Evolutionary conservation across 2,329 filamentous ascomycete genomes (phyloP), one percentile per base, ranked within the genome.

Genomic region (Nemania abortiva): DNA sequence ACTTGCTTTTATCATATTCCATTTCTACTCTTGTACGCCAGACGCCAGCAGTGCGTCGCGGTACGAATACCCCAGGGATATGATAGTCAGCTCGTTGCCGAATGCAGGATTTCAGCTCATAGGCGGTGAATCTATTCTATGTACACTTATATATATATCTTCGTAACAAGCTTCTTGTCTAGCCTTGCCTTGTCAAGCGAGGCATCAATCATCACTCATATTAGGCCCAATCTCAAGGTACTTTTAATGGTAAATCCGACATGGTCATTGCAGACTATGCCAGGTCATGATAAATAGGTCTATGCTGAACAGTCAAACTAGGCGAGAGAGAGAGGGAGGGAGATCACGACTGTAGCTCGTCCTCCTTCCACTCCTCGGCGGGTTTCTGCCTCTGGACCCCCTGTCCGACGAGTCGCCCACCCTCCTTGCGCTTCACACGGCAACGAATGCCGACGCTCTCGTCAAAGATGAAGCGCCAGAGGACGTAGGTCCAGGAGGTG

Each of bases 401-500:
- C 63, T 77, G 74, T 10, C 89, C 88, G 9, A 91, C 89, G 13
- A 88, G 77, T 29, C 89, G 81, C 0, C 89, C 89, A 9, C 95
- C 94, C 75, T 95, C 88, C 79, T 92, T 92, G 74, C 96, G 86
- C 90, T 99, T 99, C 45, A 99, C 95, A 65, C 96, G 89, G 82
- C 94, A 97, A 84, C 90, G 95, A 79, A 98, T 88, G 29, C 95
- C 95, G 54, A 98, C 94, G 74, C 92, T 90, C 76, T 92, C 90
- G 80, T 99, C 96, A 83, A 91, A 89, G 74, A 99, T 92, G 82
- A 99, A 99, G 68, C 95, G 93, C 94, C 94, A 98, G 74, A 98
- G 92, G 60, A 97, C 95, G 79, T 92, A 91, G 10, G 91, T 87
- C 96, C 96, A 99, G 86, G 94, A 97, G 78, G 90, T 89, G 78